A percentile compares a stretch with the other conserved stretches of the same genome.
These are phyloP conservation scores for Fusarium algeriense DNA, from an alignment of 2,329 filamentous ascomycete genomes.

Conservation along the genomic window DNA sequence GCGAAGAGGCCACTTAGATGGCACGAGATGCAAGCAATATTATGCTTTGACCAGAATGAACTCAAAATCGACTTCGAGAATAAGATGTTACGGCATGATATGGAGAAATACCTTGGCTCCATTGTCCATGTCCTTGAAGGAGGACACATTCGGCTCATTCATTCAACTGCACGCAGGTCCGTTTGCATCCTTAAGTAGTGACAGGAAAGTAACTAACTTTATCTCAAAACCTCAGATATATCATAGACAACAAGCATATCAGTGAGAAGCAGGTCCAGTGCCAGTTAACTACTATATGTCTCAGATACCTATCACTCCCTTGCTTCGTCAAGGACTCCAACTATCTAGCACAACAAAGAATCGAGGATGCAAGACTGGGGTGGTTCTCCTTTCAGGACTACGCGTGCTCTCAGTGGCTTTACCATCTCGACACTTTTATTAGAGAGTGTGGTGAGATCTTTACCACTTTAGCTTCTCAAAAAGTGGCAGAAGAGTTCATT, in stretches of 20 bases:
- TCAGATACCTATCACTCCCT: not conserved
- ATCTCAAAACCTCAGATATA: not conserved
- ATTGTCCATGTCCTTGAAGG: conserved; percentile 5
- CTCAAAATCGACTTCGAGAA: not conserved
- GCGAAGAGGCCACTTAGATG: not conserved
- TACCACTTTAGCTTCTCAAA: fast-evolving
- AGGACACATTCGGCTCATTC: not conserved
- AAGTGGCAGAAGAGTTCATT: fast-evolving
- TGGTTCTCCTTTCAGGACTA: conserved; percentile 22
- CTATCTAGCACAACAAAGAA: not conserved
- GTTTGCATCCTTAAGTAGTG: fast-evolving
- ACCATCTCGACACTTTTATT: not conserved
- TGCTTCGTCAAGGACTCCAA: not conserved
- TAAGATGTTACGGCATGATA: not conserved
- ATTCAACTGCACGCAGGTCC: not conserved
- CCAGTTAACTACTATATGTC: not conserved
- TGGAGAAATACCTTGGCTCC: conserved; percentile 11
- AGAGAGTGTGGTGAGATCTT: not conserved
- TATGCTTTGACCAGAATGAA: not conserved
- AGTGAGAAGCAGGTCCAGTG: not conserved
- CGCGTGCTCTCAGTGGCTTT: not conserved
- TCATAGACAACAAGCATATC: not conserved
- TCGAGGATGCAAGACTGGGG: fast-evolving
- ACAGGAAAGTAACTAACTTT: fast-evolving
- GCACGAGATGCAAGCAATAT: conserved; percentile 12